A percentile compares a stretch with the other conserved stretches of the same genome.
phyloP scores from a whole-genome alignment of 306 rosid genomes.

The Castanea mollissima region DNA sequence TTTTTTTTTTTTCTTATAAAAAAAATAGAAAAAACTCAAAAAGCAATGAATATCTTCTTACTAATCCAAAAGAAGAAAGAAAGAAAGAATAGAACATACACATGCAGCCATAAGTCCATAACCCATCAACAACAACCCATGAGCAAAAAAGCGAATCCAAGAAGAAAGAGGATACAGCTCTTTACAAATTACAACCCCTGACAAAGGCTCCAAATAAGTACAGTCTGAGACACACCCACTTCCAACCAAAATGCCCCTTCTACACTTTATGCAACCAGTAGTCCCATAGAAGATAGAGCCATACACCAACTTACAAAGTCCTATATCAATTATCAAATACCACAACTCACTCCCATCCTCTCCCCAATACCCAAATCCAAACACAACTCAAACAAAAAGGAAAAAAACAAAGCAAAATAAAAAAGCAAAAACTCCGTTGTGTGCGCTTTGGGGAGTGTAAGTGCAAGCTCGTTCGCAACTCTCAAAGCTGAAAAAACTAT shows the following conservation, averaged over 20 bases:
- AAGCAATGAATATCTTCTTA: background rate
- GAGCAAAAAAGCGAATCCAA: constrained; percentile 25
- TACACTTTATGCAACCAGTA: constrained; percentile 36
- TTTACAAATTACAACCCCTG: constrained; percentile 35
- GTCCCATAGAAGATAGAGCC: constrained; percentile 41
- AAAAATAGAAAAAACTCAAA: no score
- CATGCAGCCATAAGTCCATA: background rate
- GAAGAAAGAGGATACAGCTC: constrained; percentile 19
- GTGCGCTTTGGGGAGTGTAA: constrained; percentile 58
- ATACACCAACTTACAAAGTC: constrained; percentile 31
- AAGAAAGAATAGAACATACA: background rate
- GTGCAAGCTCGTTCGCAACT: constrained; percentile 49
- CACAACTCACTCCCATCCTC: constrained; percentile 1
- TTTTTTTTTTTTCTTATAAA: no score
- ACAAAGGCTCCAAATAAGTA: constrained; percentile 29
- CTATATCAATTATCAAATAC: constrained; percentile 37
- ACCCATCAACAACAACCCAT: constrained; percentile 8
- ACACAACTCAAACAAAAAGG: constrained; percentile 42
- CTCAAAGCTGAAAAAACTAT: constrained; percentile 56
- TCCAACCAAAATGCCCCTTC: constrained; percentile 54
- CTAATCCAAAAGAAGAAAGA: background rate
- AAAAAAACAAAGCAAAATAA: constrained; percentile 33
- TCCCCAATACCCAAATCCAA: constrained; percentile 27
- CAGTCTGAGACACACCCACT: constrained; percentile 58
- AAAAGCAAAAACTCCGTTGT: constrained; percentile 25